A percentile compares a stretch with the other conserved stretches of the same genome.
Evolutionary conservation across 2,329 filamentous ascomycete species (phyloP).

Genomic region (Corniculantispora saksenae): DNA sequence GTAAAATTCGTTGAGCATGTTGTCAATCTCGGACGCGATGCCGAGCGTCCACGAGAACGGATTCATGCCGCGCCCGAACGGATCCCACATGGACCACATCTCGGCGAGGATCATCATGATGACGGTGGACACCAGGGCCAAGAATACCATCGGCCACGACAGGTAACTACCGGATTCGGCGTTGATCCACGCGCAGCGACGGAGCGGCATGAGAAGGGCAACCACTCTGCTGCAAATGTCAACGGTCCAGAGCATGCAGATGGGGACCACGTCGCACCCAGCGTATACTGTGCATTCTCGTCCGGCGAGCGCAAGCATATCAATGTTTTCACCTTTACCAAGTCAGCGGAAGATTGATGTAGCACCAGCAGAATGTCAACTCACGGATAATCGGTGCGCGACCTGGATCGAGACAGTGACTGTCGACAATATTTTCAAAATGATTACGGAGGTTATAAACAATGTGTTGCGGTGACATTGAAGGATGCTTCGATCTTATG

Average conservation of each 20-base stretch:
- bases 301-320: slow-evolving; percentile 26
- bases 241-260: slow-evolving; percentile 23
- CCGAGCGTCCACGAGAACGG: slow-evolving; percentile 29
- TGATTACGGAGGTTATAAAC: slow-evolving; percentile 30
- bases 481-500: slow-evolving; percentile 17
- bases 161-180: neutral
- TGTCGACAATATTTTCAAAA: slow-evolving; percentile 29
- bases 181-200: slow-evolving; percentile 25
- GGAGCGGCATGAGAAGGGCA: slow-evolving; percentile 21
- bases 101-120: slow-evolving; percentile 26
- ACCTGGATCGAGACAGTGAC: slow-evolving; percentile 21
- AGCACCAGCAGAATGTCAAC: neutral
- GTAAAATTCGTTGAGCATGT: slow-evolving; percentile 30
- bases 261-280: slow-evolving; percentile 24
- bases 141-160: neutral
- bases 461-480: slow-evolving; percentile 27
- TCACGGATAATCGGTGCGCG: slow-evolving; percentile 28
- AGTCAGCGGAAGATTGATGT: neutral
- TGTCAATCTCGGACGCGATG: slow-evolving; percentile 31
- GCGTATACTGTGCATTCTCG: slow-evolving; percentile 25
- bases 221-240: slow-evolving; percentile 20
- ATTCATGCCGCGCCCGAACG: slow-evolving; percentile 26
- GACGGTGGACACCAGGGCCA: slow-evolving; percentile 19
- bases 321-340: slow-evolving; percentile 28
- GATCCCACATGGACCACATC: slow-evolving; percentile 31